Evolutionary conservation across 2,329 filamentous ascomycete species (phyloP), one percentile per base, ranked within the genome.

Genomic region (Trichocomaceae sp.): DNA sequence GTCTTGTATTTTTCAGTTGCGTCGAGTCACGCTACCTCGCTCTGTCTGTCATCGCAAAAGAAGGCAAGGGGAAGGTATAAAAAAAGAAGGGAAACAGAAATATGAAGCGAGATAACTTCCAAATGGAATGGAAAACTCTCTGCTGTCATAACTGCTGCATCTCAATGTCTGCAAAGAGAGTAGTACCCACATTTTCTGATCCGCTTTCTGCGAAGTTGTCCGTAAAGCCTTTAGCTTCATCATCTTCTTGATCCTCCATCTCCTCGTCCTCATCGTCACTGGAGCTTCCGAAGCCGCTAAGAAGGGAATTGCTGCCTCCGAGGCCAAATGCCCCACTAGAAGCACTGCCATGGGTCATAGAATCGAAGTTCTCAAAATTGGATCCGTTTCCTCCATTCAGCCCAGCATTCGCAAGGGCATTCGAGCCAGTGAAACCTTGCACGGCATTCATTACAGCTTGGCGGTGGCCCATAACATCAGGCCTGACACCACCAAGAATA

Each of bases 181-280:
- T 73, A 77, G 79, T 77, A 83, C 83, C 81, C 77, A 86, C 82
- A 81, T 83, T 82, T 73, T 85, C 82, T 67, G 78, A 75, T 66
- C 80, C 78, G 62, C 71, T 72, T 63, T 79, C 76, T 60, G 73
- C 65, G 41, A 65, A 63, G 60, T 62, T 67, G 58, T 72, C 70
- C 58, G 69, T 68, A 61, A 71, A 48, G 44, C 65, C 64, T 61
- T 62, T 64, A 37, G 66, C 63, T 72, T 76, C 82, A 58, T 89
- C 86, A 62, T 89, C 87, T 61, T 92, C 69, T 35, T 70, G 68
- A 35, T 74, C 72, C 56, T 95, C 89, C 74, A 90, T 87, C 59
- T 96, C 92, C 63, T 96, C 92, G 60, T 97, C 93, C 61, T 97
- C 93, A 71, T 96, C 92, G 63, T 96, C 90, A 65, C 90, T 96